phyloP scores from a whole-genome alignment of 306 rosid species.

The Glycine tomentella region DNA sequence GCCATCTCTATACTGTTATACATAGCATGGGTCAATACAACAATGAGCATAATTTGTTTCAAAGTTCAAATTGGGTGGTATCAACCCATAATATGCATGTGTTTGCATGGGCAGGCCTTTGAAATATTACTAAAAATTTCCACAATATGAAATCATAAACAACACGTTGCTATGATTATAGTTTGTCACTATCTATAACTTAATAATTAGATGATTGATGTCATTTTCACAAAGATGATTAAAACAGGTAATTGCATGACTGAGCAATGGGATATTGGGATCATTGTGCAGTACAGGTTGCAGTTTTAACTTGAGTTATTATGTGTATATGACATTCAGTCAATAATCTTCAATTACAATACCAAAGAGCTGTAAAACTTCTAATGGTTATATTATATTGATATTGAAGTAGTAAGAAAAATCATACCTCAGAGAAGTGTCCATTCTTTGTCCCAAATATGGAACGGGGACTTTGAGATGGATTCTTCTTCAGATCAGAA shows the following conservation, averaged over 20 bases:
- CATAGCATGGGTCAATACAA: slow-evolving; percentile 10
- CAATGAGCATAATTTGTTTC: no score
- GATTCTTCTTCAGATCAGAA: slow-evolving; percentile 64
- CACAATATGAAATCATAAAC: slow-evolving; percentile 11
- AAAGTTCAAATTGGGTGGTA: slow-evolving; percentile 17
- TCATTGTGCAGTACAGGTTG: background rate
- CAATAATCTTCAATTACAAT: slow-evolving; percentile 24
- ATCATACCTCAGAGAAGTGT: slow-evolving; percentile 73
- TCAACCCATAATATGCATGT: slow-evolving; percentile 26
- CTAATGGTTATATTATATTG: background rate
- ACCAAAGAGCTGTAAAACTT: slow-evolving; percentile 7
- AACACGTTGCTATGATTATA: background rate
- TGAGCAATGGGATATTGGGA: no score
- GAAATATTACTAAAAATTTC: background rate
- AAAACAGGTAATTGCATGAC: no score
- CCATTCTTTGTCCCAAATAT: slow-evolving; percentile 62
- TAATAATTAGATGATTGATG: no score
- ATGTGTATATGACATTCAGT: slow-evolving; percentile 23
- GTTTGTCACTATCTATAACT: no score
- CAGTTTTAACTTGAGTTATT: slow-evolving; percentile 1
- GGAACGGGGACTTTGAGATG: slow-evolving; percentile 66
- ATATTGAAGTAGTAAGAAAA: slow-evolving; percentile 36
- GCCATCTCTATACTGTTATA: background rate
- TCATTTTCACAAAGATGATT: no score
- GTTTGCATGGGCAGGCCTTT: no score